Evolutionary conservation across 306 rosid species (phyloP), one percentile per base, ranked within the genome.

Genomic region (Ormosia emarginata): DNA sequence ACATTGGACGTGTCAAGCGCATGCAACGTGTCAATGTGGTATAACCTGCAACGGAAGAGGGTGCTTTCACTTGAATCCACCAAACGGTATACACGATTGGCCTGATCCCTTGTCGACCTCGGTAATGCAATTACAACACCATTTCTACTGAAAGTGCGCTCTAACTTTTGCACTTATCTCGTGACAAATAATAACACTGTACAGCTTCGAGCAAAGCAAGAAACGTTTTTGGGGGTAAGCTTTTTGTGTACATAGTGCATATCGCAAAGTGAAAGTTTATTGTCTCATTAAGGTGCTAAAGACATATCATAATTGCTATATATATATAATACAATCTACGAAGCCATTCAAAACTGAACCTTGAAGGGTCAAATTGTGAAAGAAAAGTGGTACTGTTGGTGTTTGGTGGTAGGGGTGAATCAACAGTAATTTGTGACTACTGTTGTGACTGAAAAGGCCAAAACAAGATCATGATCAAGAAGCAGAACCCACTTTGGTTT

Each of bases 271-370:
- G 90, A 74, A 49, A 79, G 70, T 79, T 77, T 75, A 85, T 87
- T 89, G 89, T 84, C 76, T 87, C 94, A 88, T 89, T 79, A 81
- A 68, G 57, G 15, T 67, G 71, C 57, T 79, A 82, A 67, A 83
- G 68, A 43, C 85, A 75, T 78, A 80, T 1, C 47, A 57, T 36
- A 14, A 4, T 33, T 30, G 47, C 72, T 84, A 62, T 87, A 63
- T 71, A 73, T 76, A 71, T 50, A 55, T 58, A 9, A 43, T 66
- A n/a, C 77, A 79, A 44, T 74, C 63, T n/a, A n/a, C 57, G 77
- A 71, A 40, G 17, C 34, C 2, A 61, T 64, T 75, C 47, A 71
- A 62, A 57, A 64, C 4, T 41, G 10, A 78, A 33, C 17, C 67
- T 62, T 81, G 8, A 34, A 15, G 56, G 37, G 46, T 57, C 32